Evolutionary conservation across 2,329 filamentous ascomycete species (phyloP), one percentile per base, ranked within the genome.

Genomic region (Aspergillus sergii): DNA sequence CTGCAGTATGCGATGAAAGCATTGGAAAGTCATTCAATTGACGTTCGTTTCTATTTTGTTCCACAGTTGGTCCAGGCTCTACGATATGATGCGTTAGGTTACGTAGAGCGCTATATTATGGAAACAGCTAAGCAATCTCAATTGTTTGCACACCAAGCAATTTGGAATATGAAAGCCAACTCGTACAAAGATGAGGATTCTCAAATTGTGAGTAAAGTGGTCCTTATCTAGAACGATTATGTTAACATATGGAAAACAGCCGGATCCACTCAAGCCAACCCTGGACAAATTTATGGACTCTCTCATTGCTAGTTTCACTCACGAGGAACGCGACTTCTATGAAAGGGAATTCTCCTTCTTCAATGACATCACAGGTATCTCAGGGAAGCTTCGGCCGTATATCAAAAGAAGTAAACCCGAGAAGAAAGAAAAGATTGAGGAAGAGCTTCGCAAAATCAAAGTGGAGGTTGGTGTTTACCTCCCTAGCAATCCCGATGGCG

Each of bases 81-180:
- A 50, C 90, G 95, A 59, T 97, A 98, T 72, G 95, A 99, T 82
- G 87, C 86, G 14, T 84, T 99, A 28, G 95, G 95, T 61, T 99
- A 99, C 74, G 94, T 97, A 2, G 93, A 97, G 78, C 88, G 94
- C 51, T 99, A 97, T 74, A 98, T 99, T 60, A 85, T 98, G 19
- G 95, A 99, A 80, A 97, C 96, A 0, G 95, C 94, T 1, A 94
- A 96, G 71, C 94, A 97, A 73, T 98, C 95, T n/a, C 95, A 98
- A 77, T 82, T 98, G 10, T 99, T 99, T 78, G 94, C 96, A 2
- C 96, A 99, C 77, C 95, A 99, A 73, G 98, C 99, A 69, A 99
- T 99, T 75, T 99, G 96, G 95, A 99, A 99, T 76, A 99, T 99
- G 91, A 99, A 98, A 77, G 95, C 95, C 36, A 99, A 99, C 77